Percentiles rank a stretch among this genome's conserved stretches.
Evolutionary conservation across 129 eudicot species (phyloP).

Genomic region (Saussurea involucrata): DNA sequence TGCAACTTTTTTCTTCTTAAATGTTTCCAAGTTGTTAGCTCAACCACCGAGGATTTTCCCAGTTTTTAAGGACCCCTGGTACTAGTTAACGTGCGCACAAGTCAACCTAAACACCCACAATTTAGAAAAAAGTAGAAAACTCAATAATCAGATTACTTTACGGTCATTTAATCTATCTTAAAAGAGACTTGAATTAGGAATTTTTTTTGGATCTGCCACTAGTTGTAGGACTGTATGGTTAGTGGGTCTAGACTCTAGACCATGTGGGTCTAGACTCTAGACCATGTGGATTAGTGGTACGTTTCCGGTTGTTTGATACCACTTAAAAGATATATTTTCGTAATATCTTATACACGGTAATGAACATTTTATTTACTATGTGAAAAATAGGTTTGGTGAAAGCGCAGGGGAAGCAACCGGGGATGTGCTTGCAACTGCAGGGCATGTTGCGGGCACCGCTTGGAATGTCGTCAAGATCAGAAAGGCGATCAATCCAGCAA

Average conservation of each 20-base stretch:
- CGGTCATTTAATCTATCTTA: no score
- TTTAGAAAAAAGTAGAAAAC: neutral
- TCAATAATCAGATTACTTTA: no score
- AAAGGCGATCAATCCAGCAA: constrained; percentile 69
- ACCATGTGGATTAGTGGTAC: neutral
- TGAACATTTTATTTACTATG: neutral
- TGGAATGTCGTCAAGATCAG: constrained; percentile 82
- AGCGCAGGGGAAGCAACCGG: constrained; percentile 91
- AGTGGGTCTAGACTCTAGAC: no score
- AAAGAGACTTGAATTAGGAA: no score
- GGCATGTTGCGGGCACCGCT: constrained; percentile 81
- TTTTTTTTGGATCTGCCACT: no score
- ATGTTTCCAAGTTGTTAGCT: neutral
- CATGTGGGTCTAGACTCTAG: no score
- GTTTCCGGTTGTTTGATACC: neutral
- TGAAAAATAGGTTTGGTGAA: constrained; percentile 65
- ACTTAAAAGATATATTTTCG: neutral
- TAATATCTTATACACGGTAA: neutral
- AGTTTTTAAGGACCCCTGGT: neutral
- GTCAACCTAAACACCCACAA: neutral
- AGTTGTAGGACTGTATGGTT: no score
- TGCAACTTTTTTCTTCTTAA: neutral
- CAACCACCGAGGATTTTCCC: no score
- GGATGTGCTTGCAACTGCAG: constrained; percentile 82
- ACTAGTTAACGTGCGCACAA: neutral